Conservation (phyloP, 768 basidiomycete genomes). For the Amylocystis lapponica region DNA sequence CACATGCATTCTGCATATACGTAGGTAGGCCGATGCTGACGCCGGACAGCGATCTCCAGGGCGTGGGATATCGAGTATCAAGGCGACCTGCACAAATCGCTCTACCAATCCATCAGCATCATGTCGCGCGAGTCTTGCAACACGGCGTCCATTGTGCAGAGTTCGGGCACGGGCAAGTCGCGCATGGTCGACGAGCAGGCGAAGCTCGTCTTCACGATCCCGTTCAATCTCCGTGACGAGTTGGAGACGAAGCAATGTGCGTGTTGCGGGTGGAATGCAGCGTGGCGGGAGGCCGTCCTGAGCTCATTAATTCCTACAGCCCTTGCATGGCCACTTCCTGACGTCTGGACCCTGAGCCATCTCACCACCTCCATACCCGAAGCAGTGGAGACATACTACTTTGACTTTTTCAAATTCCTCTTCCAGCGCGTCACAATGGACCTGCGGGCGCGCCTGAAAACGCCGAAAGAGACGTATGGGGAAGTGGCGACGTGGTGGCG, state of each 20-base stretch:
- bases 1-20: too few species aligned
- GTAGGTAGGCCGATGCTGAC: too few species aligned
- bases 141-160: conserved; percentile 11
- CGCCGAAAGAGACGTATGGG: too few species aligned
- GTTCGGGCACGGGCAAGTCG: conserved; percentile 25
- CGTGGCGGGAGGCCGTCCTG: background rate
- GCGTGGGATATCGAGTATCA: too few species aligned
- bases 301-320: background rate
- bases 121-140: too few species aligned
- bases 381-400: background rate
- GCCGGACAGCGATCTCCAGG: too few species aligned
- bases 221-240: conserved; percentile 19
- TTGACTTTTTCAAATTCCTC: background rate
- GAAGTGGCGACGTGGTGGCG: too few species aligned
- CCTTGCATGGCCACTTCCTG: background rate
- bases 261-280: background rate
- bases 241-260: background rate
- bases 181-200: conserved; percentile 21
- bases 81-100: too few species aligned
- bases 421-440: too few species aligned
- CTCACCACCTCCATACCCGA: background rate
- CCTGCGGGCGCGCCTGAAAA: too few species aligned
- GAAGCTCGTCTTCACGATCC: conserved; percentile 18
- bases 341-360: background rate
- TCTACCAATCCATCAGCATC: too few species aligned